Conservation (phyloP, 2,329 filamentous ascomycete genomes). For the Fusarium decemcellulare region DNA sequence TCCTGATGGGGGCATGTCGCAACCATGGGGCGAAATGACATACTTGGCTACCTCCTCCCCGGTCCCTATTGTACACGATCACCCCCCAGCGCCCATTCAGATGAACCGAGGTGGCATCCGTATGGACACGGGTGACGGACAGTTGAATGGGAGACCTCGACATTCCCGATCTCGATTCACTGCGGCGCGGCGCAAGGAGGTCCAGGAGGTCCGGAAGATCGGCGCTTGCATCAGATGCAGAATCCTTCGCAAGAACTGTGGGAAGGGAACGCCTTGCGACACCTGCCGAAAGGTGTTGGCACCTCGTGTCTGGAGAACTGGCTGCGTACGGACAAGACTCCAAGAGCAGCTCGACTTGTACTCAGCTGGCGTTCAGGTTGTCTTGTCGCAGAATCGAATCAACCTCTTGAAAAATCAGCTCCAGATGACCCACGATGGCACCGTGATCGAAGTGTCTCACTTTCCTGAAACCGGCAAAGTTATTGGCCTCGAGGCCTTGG, state of each 20-base stretch:
- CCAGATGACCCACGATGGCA: constrained; percentile 63
- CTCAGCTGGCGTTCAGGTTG: constrained; percentile 74
- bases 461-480: constrained; percentile 67
- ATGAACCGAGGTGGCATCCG: constrained; percentile 65
- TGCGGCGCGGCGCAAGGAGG: constrained; percentile 71
- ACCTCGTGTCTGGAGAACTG: constrained; percentile 75
- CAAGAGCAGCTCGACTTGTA: constrained; percentile 75
- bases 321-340: constrained; percentile 74
- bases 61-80: constrained; percentile 50
- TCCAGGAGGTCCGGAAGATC: constrained; percentile 75
- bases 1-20: constrained; percentile 47
- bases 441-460: constrained; percentile 70
- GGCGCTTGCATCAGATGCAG: constrained; percentile 77
- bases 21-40: constrained; percentile 69
- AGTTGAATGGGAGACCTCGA: constrained; percentile 63
- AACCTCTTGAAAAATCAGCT: constrained; percentile 68
- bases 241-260: constrained; percentile 76
- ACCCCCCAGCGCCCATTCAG: constrained; percentile 50
- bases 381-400: constrained; percentile 72
- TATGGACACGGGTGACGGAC: constrained; percentile 62
- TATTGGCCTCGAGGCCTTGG: constrained; percentile 56
- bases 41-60: constrained; percentile 58
- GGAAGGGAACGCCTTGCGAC: constrained; percentile 73
- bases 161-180: constrained; percentile 72
- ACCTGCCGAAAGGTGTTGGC: constrained; percentile 75